Base-by-base conservation (phyloP, 1,139 yeast species). In the Yamadazyma songkhlaensis region DNA sequence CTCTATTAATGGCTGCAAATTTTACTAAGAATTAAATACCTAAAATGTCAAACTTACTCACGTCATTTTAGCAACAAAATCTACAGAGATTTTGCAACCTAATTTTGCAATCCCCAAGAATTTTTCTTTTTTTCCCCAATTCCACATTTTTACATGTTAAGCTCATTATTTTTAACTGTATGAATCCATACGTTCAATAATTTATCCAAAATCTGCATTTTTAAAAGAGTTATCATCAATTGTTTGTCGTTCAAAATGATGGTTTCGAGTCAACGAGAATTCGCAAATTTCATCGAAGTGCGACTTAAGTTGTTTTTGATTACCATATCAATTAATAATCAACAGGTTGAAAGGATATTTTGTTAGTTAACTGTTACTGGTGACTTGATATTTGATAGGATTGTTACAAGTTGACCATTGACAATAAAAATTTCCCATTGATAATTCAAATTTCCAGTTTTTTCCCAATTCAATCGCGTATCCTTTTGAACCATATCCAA, bases 401-500 rank as follows among this genome's bases (percentile, higher is more conserved):
- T 17, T 17, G 20, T 17, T 4, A 17, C 4, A 6, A 17, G 6
- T 17, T 17, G 20, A 17, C 4, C 6, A 4, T 17, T 17, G 6
- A 4, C 4, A 17, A 4, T 17, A 17, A 17, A 17, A 17, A 17
- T 4, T 17, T 17, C 6, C 6, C 20, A 17, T 17, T 17, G 20
- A 6, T 17, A 17, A 17, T 4, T 17, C 20, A 6, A 17, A 6
- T 17, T 17, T 4, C n/a, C n/a, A n/a, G n/a, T n/a, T 17, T 4
- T 17, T 17, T 17, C 6, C 6, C 20, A 27, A 6, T 13, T 27
- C 30, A 14, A 15, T 17, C 20, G 20, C 20, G 20, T 17, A 17
- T 17, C 20, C 20, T 17, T 17, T 17, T 17, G 20, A 17, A 17
- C 20, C 20, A 28, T 32, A 30, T 34, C 32, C 48, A 45, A 44